These are phyloP conservation scores for Globisporangium yorkense DNA, from an alignment of 352 stramenopile species.

Conservation along the genomic window DNA sequence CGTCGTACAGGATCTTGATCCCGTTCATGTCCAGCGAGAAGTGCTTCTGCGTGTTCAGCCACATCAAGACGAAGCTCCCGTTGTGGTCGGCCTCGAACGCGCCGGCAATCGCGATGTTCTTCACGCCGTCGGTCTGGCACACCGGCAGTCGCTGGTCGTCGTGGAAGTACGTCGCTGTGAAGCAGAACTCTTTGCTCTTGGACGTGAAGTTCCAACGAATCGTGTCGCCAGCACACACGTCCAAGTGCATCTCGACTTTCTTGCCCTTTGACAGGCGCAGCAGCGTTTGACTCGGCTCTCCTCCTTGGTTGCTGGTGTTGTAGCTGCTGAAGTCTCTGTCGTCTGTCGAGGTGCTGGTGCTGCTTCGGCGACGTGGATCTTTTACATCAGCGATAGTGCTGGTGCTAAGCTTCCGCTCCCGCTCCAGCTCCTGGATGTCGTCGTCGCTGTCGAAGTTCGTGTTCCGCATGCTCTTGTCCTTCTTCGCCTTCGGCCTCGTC, in stretches of 20 bases:
- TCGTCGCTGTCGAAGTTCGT: slow-evolving; percentile 23
- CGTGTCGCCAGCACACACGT: slow-evolving; percentile 56
- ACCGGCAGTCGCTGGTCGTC: slow-evolving; percentile 44
- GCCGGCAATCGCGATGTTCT: slow-evolving; percentile 52
- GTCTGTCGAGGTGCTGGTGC: background rate
- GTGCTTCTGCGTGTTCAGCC: slow-evolving; percentile 63
- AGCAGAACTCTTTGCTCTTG: slow-evolving; percentile 58
- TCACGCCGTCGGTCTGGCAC: slow-evolving; percentile 54
- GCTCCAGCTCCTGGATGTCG: slow-evolving; percentile 12
- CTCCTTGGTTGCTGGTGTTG: slow-evolving; percentile 4
- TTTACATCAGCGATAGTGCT: slow-evolving; percentile 1
- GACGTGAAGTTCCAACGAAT: slow-evolving; percentile 59
- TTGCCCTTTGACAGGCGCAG: slow-evolving; percentile 50
- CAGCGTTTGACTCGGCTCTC: slow-evolving; percentile 5
- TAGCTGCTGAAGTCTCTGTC: background rate
- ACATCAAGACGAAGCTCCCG: slow-evolving; percentile 71
- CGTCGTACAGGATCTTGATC: slow-evolving; percentile 58
- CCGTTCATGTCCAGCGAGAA: slow-evolving; percentile 53
- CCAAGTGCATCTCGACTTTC: slow-evolving; percentile 77
- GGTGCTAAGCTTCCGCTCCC: slow-evolving; percentile 4
- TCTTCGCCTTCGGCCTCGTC: slow-evolving; percentile 21
- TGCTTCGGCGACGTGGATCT: slow-evolving; percentile 4
- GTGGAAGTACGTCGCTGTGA: slow-evolving; percentile 51
- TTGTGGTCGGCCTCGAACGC: slow-evolving; percentile 43
- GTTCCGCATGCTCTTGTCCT: slow-evolving; percentile 28